Base-by-base conservation (phyloP, 805 yeast genomes). In the Kodamaea restingae region DNA sequence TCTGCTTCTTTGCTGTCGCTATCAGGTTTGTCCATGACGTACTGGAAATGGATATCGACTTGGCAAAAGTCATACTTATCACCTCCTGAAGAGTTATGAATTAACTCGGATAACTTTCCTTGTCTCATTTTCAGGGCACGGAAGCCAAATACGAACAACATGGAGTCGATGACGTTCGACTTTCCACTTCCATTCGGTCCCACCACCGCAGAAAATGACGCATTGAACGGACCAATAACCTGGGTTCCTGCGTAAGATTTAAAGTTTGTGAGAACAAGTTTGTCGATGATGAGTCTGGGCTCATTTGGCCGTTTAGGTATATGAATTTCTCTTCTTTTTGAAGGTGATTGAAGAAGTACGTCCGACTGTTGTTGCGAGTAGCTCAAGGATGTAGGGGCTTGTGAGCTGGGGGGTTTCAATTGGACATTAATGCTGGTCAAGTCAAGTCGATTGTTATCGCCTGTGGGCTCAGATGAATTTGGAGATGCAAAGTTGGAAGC, bases 101-200 rank as follows among this genome's bases (percentile, higher is more conserved):
- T 93, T 54, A 93, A 71, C 42, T 90, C 96, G 2, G 93, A 80
- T n/a, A 93, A 62, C 55, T 88, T 91, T 1, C 91, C 85, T 51
- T 93, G 99, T 55, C 99, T 81, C 96, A 93, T 88, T 58, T 95
- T 93, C 56, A 80, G 79, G 0, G 98, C 98, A 42, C 98, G 71
- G 63, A 93, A 93, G 0, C 99, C 99, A 67, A 93, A 93, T 1
- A 95, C 98, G 60, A 93, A 93, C 24, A 95, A 73, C 72, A 93
- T 80, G 4, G 97, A 88, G 59, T 95, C 98, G 59, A 93, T 93
- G 47, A 93, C 97, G 55, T 95, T 93, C 11, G 98, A 90, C 62
- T 93, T 93, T 2, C 99, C 99, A 9, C 96, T 84, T 7, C 99
- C 99, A 59, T 93, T 93, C 4, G 98, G 98, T 0, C 99, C 99